A percentile compares a stretch with the other conserved stretches of the same genome.
Evolutionary conservation across 345 rosid genomes (phyloP).

Genomic region (Eutrema heterophyllum): DNA sequence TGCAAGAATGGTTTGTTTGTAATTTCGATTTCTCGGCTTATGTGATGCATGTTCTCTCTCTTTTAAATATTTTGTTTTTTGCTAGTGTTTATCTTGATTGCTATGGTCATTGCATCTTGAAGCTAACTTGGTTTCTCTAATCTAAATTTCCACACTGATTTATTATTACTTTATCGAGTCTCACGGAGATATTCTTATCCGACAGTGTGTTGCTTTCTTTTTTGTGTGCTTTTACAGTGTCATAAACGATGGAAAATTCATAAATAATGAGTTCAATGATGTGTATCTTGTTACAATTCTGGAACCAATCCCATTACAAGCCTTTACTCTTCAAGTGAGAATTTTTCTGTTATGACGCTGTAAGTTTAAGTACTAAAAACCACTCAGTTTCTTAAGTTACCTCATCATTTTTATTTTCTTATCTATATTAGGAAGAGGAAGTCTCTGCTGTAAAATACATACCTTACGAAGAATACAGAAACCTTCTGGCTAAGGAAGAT

Average conservation of each 20-base stretch:
- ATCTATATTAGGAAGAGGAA: constrained; percentile 59
- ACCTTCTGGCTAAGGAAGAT: constrained; percentile 58
- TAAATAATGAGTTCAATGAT: constrained; percentile 85
- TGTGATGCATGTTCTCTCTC: neutral
- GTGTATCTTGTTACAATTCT: constrained; percentile 78
- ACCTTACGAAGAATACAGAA: constrained; percentile 54
- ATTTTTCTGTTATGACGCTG: neutral
- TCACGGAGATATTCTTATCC: neutral
- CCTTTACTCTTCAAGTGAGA: constrained; percentile 88
- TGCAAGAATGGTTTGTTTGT: constrained; percentile 84
- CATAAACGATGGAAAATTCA: constrained; percentile 69
- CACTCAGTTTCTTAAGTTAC: neutral
- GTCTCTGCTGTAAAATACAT: constrained; percentile 89
- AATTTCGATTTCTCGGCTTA: neutral
- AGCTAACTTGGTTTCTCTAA: neutral
- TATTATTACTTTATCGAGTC: neutral
- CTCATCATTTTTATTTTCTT: neutral
- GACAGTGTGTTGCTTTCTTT: neutral
- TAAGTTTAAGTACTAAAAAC: neutral
- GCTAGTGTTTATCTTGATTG: neutral
- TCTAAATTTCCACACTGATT: too few relatives aligned
- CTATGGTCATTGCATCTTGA: neutral
- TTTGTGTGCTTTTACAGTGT: constrained; percentile 43
- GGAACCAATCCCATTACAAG: constrained; percentile 86
- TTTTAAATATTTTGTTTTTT: neutral